phyloP scores from a whole-genome alignment of 2,329 filamentous ascomycete genomes.

The Fusarium sp. region DNA sequence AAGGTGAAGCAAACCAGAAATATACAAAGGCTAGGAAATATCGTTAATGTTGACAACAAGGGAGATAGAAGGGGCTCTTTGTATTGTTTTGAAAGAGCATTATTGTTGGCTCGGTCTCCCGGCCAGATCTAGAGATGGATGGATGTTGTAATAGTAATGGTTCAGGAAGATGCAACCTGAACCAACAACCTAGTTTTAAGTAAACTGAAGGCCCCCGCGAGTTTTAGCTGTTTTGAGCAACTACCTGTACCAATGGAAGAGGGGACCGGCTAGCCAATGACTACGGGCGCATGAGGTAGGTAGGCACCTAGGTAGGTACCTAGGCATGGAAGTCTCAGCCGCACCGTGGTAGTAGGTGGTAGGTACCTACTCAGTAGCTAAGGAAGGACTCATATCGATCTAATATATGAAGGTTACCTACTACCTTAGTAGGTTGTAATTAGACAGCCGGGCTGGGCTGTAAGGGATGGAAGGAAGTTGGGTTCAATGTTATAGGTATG shows the following conservation, averaged over 20 bases:
- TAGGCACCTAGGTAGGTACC: too few species aligned
- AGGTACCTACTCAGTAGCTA: neutral
- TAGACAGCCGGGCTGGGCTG: neutral
- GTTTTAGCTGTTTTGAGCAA: neutral
- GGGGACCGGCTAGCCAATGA: neutral
- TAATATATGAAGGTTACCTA: too few species aligned
- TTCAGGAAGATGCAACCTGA: neutral
- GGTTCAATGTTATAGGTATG: neutral
- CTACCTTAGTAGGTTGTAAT: too few species aligned
- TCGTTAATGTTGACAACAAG: neutral
- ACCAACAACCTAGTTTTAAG: neutral
- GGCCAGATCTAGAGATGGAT: neutral
- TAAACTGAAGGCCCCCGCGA: neutral
- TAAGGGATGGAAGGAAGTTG: neutral
- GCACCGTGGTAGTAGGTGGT: neutral
- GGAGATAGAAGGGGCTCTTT: neutral
- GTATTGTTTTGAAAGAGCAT: neutral
- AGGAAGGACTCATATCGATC: neutral
- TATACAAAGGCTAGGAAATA: neutral
- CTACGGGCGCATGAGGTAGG: neutral
- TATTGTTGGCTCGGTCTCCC: neutral
- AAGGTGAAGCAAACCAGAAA: conserved; percentile 17
- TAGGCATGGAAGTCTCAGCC: neutral
- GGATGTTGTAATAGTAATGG: neutral
- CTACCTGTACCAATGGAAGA: neutral